These are phyloP conservation scores for Botrytis sinoallii DNA, from an alignment of 2,329 filamentous ascomycete species.

Conservation along the genomic window DNA sequence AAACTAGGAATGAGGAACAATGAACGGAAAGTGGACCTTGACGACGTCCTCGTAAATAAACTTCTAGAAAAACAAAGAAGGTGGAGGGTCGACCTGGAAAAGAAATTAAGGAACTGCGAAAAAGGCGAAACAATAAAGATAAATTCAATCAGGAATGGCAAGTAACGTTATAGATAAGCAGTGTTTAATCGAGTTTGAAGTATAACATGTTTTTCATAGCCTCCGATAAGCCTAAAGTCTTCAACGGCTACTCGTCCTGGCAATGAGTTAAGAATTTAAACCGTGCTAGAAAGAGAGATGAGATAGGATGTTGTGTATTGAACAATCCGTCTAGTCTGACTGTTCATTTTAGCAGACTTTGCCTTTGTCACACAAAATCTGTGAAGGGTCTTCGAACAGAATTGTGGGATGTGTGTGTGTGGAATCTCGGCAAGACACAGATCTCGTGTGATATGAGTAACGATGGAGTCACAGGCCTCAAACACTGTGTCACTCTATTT, in stretches of 20 bases:
- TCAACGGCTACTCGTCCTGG: neutral
- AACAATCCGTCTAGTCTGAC: neutral
- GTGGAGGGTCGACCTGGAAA: constrained; percentile 12
- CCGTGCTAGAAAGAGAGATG: neutral
- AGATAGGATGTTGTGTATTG: neutral
- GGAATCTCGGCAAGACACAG: neutral
- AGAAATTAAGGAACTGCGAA: neutral
- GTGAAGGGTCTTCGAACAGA: neutral
- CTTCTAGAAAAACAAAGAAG: constrained; percentile 1
- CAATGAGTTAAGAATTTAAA: neutral
- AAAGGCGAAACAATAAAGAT: neutral
- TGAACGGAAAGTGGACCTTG: constrained; percentile 11
- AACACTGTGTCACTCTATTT: neutral
- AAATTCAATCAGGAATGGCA: neutral
- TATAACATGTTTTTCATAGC: no score
- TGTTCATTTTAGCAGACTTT: neutral
- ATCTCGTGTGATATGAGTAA: constrained; percentile 10
- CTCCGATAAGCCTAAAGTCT: neutral
- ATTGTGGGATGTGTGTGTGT: neutral
- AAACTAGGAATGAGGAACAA: constrained; percentile 7
- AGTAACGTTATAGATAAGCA: no score
- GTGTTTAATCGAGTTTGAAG: neutral
- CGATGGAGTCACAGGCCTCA: neutral
- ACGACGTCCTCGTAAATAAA: constrained; percentile 5
- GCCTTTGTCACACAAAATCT: neutral